Conservation (phyloP, 1,284 basidiomycete genomes). For the Tremellales sp. region DNA sequence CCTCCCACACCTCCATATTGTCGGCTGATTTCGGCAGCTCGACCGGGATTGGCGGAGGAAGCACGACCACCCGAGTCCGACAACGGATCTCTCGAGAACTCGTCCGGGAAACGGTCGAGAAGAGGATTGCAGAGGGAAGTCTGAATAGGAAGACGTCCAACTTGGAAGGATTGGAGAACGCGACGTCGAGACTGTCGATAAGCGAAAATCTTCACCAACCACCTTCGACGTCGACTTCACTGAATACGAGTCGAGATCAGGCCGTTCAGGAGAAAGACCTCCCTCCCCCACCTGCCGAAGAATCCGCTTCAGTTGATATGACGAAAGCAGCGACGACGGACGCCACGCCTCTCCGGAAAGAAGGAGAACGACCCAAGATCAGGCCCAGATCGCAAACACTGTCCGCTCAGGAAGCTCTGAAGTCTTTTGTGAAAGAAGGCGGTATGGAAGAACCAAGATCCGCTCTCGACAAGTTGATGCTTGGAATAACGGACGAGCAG, state of each 20-base stretch:
- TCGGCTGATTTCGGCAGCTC: slow-evolving; percentile 9
- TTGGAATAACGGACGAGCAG: not conserved
- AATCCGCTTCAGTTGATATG: slow-evolving; percentile 15
- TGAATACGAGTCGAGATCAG: not conserved
- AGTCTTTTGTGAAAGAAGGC: slow-evolving; percentile 21
- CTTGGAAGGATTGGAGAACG: not conserved
- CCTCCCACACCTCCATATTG: not conserved
- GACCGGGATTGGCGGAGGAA: slow-evolving; percentile 11
- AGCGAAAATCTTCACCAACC: slow-evolving; percentile 17
- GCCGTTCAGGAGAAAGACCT: slow-evolving; percentile 11
- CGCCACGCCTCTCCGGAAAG: slow-evolving; percentile 5
- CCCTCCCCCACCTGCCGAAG: slow-evolving; percentile 16
- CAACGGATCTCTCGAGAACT: slow-evolving; percentile 47
- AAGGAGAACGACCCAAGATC: slow-evolving; percentile 17
- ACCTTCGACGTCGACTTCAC: slow-evolving; percentile 8
- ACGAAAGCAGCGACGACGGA: slow-evolving; percentile 26
- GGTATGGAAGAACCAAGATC: slow-evolving; percentile 32
- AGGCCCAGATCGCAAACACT: slow-evolving; percentile 27
- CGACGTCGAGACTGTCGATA: slow-evolving; percentile 1
- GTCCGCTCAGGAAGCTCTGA: slow-evolving; percentile 34
- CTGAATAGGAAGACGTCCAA: slow-evolving; percentile 13
- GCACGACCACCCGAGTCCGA: slow-evolving; percentile 36
- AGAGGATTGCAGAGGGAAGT: slow-evolving; percentile 38
- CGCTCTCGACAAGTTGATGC: slow-evolving; percentile 39
- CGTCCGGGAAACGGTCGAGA: slow-evolving; percentile 44